Percentiles rank a stretch among this genome's conserved stretches.
phyloP scores from a whole-genome alignment of 176 grass and related monocot genomes.

The Lolium multiflorum region DNA sequence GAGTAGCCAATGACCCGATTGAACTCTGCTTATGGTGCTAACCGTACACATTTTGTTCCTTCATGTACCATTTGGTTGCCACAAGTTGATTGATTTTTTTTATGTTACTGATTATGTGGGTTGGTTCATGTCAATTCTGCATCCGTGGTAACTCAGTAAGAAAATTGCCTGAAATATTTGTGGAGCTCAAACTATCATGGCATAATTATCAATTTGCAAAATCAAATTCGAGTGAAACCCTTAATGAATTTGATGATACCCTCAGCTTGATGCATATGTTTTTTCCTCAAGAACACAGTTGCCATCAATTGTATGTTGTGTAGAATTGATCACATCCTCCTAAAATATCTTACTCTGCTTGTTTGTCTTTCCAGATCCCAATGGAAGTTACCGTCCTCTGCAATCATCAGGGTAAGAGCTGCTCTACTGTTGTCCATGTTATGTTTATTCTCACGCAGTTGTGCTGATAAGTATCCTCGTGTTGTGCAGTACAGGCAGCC shows the following conservation, averaged over 20 bases:
- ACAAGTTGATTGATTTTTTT: not conserved
- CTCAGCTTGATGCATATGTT: not conserved
- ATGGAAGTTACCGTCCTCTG: constrained; percentile 67
- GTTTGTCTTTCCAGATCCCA: constrained; percentile 59
- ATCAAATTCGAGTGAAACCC: not conserved
- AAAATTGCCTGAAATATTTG: not conserved
- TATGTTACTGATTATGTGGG: not conserved
- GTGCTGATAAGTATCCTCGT: constrained; percentile 45
- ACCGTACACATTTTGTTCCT: not conserved
- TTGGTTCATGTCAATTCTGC: not conserved
- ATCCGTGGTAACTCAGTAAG: not conserved
- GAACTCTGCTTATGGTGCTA: not conserved
- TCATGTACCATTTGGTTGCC: not conserved
- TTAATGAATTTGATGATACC: not conserved
- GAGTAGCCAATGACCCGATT: not conserved
- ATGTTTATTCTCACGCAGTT: constrained; percentile 16
- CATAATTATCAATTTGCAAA: not conserved
- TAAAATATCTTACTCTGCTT: constrained; percentile 23
- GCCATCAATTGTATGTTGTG: not conserved
- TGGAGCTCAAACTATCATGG: not conserved
- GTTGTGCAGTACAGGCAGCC: constrained; percentile 72
- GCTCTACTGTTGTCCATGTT: not conserved
- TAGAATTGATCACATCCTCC: constrained; percentile 20
- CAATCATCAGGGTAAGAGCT: constrained; percentile 60
- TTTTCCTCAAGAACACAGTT: not conserved